Conservation (phyloP, 2,329 filamentous ascomycete species). For the Aspergillus melleus region DNA sequence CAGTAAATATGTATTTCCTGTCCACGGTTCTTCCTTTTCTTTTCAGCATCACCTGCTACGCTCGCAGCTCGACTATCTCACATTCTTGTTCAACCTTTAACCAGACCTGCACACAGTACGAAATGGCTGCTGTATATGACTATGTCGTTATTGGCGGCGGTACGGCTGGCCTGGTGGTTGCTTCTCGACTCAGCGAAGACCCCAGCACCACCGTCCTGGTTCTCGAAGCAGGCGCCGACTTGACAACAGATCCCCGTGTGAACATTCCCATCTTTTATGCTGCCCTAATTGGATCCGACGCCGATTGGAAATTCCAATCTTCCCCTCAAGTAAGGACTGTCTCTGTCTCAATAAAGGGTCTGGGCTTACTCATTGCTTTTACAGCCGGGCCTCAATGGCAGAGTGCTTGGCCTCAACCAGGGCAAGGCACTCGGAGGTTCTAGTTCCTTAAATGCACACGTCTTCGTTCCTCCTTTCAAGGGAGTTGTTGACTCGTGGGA, state of each 20-base stretch:
- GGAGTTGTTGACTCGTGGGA: slow-evolving; percentile 7
- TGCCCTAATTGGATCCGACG: slow-evolving; percentile 5
- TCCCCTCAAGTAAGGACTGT: slow-evolving; percentile 2
- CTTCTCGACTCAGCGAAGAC: slow-evolving; percentile 10
- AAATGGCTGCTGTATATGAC: slow-evolving; percentile 9
- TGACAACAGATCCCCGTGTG: slow-evolving; percentile 9
- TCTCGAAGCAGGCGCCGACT: slow-evolving; percentile 8
- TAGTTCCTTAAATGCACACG: slow-evolving; percentile 11
- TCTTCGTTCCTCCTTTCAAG: slow-evolving; percentile 10
- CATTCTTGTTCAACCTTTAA: background rate
- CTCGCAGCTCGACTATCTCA: background rate
- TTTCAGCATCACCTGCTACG: background rate
- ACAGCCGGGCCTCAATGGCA: slow-evolving; percentile 9
- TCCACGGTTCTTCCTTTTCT: background rate
- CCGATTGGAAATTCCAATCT: slow-evolving; percentile 8
- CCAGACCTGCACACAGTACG: slow-evolving; percentile 1
- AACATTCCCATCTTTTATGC: slow-evolving; percentile 9
- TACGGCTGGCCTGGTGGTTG: slow-evolving; percentile 8
- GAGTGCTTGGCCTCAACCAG: slow-evolving; percentile 10
- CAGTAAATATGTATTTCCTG: background rate
- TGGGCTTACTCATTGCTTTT: background rate
- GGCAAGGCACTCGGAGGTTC: slow-evolving; percentile 10
- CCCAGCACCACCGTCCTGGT: slow-evolving; percentile 6
- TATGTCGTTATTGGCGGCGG: slow-evolving; percentile 9
- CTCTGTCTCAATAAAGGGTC: background rate